Conservation (phyloP, 148 eudicot genomes). For the Polygonum aviculare region DNA sequence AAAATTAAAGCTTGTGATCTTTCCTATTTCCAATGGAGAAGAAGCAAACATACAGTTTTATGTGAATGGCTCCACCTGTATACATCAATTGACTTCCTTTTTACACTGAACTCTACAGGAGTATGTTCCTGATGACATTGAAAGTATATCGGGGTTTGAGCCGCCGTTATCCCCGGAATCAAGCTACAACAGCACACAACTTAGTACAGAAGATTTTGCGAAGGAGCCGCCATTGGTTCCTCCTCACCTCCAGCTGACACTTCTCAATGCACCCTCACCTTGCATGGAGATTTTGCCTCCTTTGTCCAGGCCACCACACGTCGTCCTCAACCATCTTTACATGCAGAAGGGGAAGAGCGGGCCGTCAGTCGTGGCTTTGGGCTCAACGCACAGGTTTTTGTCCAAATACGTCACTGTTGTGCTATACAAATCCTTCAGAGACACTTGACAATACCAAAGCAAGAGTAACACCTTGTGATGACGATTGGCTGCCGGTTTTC, state of each 20-base stretch:
- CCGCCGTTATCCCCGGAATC: slow-evolving; percentile 64
- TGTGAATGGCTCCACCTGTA: not conserved
- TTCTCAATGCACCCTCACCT: slow-evolving; percentile 27
- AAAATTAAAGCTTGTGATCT: not conserved
- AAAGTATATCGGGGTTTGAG: slow-evolving; percentile 66
- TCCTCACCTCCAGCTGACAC: slow-evolving; percentile 48
- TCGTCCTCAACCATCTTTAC: slow-evolving; percentile 80
- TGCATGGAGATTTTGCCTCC: slow-evolving; percentile 44
- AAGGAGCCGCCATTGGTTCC: slow-evolving; percentile 77
- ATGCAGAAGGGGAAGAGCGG: slow-evolving; percentile 69
- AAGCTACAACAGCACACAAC: slow-evolving; percentile 48
- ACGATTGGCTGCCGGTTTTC: not conserved
- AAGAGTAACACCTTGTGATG: slow-evolving; percentile 1
- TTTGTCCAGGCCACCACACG: slow-evolving; percentile 62
- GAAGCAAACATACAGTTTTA: not conserved
- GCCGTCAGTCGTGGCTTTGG: slow-evolving; percentile 62
- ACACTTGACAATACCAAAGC: not conserved
- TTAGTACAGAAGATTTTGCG: slow-evolving; percentile 50
- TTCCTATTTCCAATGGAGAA: not conserved
- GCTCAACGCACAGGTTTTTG: slow-evolving; percentile 64
- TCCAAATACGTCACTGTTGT: slow-evolving; percentile 76
- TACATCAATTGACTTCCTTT: not conserved
- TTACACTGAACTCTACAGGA: slow-evolving; percentile 26
- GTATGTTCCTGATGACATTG: slow-evolving; percentile 66
- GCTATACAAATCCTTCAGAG: slow-evolving; percentile 52